A percentile compares a stretch with the other conserved stretches of the same genome.
phyloP scores from a whole-genome alignment of 2,329 filamentous ascomycete species.

The Colletotrichum somersetense region DNA sequence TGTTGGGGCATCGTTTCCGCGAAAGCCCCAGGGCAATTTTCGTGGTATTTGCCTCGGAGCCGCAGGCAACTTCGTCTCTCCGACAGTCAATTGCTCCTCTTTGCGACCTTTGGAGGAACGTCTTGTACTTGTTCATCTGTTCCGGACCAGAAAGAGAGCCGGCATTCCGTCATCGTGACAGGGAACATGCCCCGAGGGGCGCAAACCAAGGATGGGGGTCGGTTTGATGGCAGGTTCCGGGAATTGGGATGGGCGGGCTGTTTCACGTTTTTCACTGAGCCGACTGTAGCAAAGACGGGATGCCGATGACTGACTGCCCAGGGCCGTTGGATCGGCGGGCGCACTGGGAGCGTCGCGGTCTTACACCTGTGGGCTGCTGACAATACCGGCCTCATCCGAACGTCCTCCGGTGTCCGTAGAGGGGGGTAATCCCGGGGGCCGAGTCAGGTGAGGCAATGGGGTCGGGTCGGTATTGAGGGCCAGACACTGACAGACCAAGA shows the following conservation, averaged over 20 bases:
- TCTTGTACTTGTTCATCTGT: neutral
- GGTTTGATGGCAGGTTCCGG: constrained; percentile 3
- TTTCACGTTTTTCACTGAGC: neutral
- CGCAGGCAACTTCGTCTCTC: neutral
- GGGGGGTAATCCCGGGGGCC: constrained; percentile 25
- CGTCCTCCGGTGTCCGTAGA: constrained; percentile 37
- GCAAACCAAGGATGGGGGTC: neutral
- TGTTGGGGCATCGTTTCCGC: too few relatives aligned
- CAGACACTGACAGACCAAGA: constrained; percentile 15
- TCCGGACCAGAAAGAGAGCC: neutral
- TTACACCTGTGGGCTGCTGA: constrained; percentile 19
- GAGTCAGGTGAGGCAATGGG: constrained; percentile 34
- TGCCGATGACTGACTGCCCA: neutral
- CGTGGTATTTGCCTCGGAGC: too few relatives aligned
- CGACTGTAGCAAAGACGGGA: constrained; percentile 15
- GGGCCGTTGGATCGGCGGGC: constrained; percentile 28
- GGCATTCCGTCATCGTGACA: constrained; percentile 26
- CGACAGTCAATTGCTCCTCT: neutral
- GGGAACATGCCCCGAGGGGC: neutral
- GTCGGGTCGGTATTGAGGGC: neutral
- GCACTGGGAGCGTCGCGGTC: constrained; percentile 5
- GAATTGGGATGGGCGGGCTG: constrained; percentile 9
- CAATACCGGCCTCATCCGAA: constrained; percentile 33
- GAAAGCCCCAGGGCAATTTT: too few relatives aligned
- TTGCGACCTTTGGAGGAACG: too few relatives aligned